Base-by-base conservation (phyloP, 2,329 filamentous ascomycete genomes). In the Aspergillus viridinutans region DNA sequence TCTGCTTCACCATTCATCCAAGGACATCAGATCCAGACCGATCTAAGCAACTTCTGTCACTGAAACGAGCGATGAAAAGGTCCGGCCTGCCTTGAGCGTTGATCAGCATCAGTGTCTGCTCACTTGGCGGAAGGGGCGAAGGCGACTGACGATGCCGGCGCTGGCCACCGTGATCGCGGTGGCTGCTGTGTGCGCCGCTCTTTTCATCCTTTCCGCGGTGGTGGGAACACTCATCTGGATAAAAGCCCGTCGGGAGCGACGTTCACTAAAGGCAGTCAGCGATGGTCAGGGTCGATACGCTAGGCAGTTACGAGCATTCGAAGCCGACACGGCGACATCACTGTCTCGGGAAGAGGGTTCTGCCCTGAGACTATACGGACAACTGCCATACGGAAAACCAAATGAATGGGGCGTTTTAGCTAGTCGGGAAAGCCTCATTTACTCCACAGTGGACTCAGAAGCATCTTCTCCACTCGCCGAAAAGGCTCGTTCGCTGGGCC, bases 201-300 rank as follows among this genome's bases (percentile, higher is more conserved):
- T 73, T 26, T 70, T 73, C 52, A 62, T 74, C 43, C 67, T 72
- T 26, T 59, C 62, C 32, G 67, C 64, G n/a, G 67, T 70, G 28
- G 65, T 72, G 10, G 65, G 62, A 6, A 68, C 72, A 26, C 63
- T 74, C 7, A 63, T 72, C 25, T 74, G 72, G 72, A 60, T 73
- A 32, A 67, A 71, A 57, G 62, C 69, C 26, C 69, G 72, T 55
- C 71, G 72, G 54, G 67, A 72, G 21, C 67, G 70, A 10, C 65
- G 68, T 55, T 67, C 67, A 23, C 56, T 69, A 50, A 62, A 63
- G 20, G 53, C 71, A 25, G 60, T 66, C 10, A 59, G 67, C 8
- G 58, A 66, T 21, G 62, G 62, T 6, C 61, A 65, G 14, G 64
- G 67, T 17, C 58, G 57, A 20, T 63, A 61, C 49, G 57, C 28